phyloP scores from a whole-genome alignment of 2,329 filamentous ascomycete species.

The Claviceps fusiformis region DNA sequence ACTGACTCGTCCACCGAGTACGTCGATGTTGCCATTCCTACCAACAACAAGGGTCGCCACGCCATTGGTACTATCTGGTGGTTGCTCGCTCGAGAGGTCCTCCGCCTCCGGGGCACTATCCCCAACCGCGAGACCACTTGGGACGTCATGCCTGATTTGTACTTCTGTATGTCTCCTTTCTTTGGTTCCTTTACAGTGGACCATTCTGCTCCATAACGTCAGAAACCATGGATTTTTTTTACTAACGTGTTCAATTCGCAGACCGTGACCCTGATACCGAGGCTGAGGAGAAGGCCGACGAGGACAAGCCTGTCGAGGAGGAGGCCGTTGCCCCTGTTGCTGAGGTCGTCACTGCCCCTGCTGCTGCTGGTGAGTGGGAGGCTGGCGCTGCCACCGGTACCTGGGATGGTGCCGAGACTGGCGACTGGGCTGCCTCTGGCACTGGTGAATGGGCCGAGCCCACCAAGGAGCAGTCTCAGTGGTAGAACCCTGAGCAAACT shows the following conservation, averaged over 20 bases:
- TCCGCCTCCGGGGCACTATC: conserved; percentile 94
- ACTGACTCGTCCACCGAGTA: conserved; percentile 99
- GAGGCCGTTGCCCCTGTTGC: conserved; percentile 70
- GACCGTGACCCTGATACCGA: conserved; percentile 98
- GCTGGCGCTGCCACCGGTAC: conserved; percentile 51
- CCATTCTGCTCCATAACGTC: not conserved
- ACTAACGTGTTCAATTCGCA: conserved; percentile 16
- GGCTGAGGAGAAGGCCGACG: conserved; percentile 94
- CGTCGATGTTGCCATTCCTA: conserved; percentile 98
- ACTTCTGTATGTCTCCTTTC: conserved; percentile 62
- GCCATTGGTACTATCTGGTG: conserved; percentile 98
- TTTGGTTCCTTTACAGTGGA: not conserved
- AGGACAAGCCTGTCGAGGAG: conserved; percentile 77
- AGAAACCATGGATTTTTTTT: not conserved
- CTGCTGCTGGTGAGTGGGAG: conserved; percentile 68
- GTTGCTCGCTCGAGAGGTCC: conserved; percentile 98
- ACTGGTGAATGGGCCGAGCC: conserved; percentile 53
- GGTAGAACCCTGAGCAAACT: conserved; percentile 26
- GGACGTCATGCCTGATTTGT: conserved; percentile 99
- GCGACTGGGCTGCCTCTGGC: conserved; percentile 52
- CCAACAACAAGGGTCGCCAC: conserved; percentile 99
- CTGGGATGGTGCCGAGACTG: conserved; percentile 43
- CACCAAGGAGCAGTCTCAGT: conserved; percentile 38
- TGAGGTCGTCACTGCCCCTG: conserved; percentile 60
- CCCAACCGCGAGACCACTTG: conserved; percentile 91